Evolutionary conservation across 345 rosid genomes (phyloP).

Genomic region (Alliaria petiolata): DNA sequence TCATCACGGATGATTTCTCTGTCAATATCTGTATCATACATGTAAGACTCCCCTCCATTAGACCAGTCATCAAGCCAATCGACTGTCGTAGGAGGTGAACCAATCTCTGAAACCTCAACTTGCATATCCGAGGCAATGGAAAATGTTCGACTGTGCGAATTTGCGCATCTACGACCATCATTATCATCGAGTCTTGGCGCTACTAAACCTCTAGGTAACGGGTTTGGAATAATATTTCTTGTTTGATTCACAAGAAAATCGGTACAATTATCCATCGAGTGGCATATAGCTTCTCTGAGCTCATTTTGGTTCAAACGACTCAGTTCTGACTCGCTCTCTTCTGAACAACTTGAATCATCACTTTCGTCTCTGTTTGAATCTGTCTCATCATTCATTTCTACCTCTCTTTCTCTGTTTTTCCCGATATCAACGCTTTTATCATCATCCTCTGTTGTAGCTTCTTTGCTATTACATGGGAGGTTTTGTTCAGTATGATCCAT

Average conservation of each 20-base stretch:
- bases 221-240: constrained; percentile 28
- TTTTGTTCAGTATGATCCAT: constrained; percentile 21
- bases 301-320: constrained; percentile 10
- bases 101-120: constrained; percentile 86
- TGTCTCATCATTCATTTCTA: constrained; percentile 26
- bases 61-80: constrained; percentile 56
- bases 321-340: constrained; percentile 30
- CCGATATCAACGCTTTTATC: neutral
- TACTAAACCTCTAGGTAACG: constrained; percentile 44
- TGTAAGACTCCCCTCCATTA: constrained; percentile 51
- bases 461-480: neutral
- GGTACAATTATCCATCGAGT: constrained; percentile 24
- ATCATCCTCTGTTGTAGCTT: neutral
- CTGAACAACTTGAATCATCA: constrained; percentile 35
- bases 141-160: constrained; percentile 34
- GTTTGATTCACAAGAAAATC: too few relatives aligned
- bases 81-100: constrained; percentile 62
- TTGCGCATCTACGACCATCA: constrained; percentile 21
- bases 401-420: neutral
- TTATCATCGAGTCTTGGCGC: constrained; percentile 41
- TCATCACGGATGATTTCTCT: constrained; percentile 36
- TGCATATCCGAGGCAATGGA: constrained; percentile 95
- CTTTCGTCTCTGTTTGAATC: constrained; percentile 33
- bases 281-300: constrained; percentile 32
- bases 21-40: constrained; percentile 57